Percentiles rank a stretch among this genome's conserved stretches.
Conservation (phyloP, 2,329 filamentous ascomycete genomes). For the Nigrograna mackinnonii region DNA sequence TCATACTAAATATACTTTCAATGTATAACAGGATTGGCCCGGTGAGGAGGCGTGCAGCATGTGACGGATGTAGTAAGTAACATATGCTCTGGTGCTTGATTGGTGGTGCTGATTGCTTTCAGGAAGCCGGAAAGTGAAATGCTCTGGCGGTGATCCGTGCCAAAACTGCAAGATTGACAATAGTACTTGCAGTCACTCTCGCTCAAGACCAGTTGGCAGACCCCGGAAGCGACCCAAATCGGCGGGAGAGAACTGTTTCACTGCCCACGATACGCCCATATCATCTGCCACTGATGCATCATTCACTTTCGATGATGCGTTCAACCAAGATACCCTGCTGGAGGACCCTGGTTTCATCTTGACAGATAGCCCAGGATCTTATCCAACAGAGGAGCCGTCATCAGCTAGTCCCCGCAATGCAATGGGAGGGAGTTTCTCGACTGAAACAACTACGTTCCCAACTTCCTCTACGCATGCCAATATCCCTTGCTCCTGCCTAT, state of each 20-base stretch:
- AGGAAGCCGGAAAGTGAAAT: not conserved
- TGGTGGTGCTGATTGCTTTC: not conserved
- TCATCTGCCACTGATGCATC: not conserved
- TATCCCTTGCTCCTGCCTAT: not conserved
- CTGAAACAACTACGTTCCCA: not conserved
- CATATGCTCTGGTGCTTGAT: not conserved
- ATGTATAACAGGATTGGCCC: too few relatives aligned
- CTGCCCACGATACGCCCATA: not conserved
- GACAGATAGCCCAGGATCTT: not conserved
- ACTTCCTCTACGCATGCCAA: not conserved
- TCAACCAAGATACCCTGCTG: not conserved
- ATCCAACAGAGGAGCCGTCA: not conserved
- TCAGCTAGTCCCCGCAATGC: not conserved
- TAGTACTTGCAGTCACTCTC: not conserved
- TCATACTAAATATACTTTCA: too few relatives aligned
- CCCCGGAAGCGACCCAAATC: not conserved
- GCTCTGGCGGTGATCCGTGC: not conserved
- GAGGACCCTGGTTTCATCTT: not conserved
- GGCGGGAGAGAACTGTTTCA: not conserved
- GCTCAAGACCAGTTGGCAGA: not conserved
- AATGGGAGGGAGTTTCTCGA: not conserved
- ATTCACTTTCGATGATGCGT: not conserved
- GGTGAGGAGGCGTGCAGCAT: not conserved
- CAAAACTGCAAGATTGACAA: not conserved
- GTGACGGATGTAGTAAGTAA: not conserved